phyloP scores from a whole-genome alignment of 2,329 filamentous ascomycete genomes.

The Fusarium zealandicum region DNA sequence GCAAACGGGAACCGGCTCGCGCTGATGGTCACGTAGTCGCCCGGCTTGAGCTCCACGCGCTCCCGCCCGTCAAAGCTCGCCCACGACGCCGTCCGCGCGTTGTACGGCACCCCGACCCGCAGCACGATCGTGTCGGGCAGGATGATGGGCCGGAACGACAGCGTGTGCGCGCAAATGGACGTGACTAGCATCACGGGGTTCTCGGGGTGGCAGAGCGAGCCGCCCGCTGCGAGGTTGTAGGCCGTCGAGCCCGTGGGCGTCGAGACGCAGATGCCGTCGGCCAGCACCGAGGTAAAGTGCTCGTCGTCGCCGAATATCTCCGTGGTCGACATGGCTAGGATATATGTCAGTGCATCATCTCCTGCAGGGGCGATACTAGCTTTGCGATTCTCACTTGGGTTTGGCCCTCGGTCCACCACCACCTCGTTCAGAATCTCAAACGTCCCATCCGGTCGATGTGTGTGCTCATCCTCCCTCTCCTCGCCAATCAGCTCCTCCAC shows the following conservation, averaged over 20 bases:
- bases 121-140: constrained; percentile 95
- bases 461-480: constrained; percentile 82
- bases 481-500: constrained; percentile 91
- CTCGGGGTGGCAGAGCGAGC: constrained; percentile 92
- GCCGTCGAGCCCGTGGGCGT: constrained; percentile 95
- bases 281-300: constrained; percentile 91
- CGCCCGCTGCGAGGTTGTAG: constrained; percentile 95
- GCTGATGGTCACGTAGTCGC: constrained; percentile 86
- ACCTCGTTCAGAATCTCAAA: constrained; percentile 95
- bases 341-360: constrained; percentile 15
- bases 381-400: constrained; percentile 71
- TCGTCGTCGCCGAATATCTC: constrained; percentile 95
- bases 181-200: constrained; percentile 96
- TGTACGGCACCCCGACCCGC: constrained; percentile 91
- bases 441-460: constrained; percentile 83
- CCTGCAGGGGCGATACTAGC: background rate
- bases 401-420: constrained; percentile 93
- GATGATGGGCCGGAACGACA: constrained; percentile 96
- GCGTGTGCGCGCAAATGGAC: constrained; percentile 91
- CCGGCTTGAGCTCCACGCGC: constrained; percentile 77
- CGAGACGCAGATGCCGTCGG: constrained; percentile 91
- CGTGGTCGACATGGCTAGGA: constrained; percentile 82
- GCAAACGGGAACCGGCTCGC: constrained; percentile 84
- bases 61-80: constrained; percentile 97
- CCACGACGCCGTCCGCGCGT: constrained; percentile 88